A percentile compares a stretch with the other conserved stretches of the same genome.
These are phyloP conservation scores for Nothophaeocryptopus gaeumannii DNA, from an alignment of 2,329 filamentous ascomycete species.

Conservation along the genomic window DNA sequence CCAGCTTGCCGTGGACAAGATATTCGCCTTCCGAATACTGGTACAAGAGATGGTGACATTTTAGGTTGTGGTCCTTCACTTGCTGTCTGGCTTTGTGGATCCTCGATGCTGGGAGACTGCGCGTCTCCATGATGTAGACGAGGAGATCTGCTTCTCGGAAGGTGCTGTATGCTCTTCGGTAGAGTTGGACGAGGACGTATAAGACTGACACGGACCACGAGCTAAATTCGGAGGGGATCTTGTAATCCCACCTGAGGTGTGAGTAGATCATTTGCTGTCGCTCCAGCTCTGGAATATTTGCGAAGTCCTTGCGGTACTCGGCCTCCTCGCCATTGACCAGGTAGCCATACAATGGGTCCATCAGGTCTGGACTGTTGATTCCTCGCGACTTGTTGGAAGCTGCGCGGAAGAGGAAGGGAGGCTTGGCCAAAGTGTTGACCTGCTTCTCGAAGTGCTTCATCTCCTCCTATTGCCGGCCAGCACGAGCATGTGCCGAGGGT, in stretches of 20 bases:
- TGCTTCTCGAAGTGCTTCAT: too few relatives aligned
- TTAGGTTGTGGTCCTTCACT: not conserved
- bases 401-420: conserved; percentile 7
- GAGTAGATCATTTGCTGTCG: not conserved
- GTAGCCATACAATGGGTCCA: conserved; percentile 6
- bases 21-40: conserved; percentile 5
- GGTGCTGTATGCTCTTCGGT: not conserved
- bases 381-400: conserved; percentile 11
- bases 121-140: conserved; percentile 16
- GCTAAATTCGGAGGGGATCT: conserved; percentile 10
- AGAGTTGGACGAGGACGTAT: conserved; percentile 8
- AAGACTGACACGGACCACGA: conserved; percentile 13
- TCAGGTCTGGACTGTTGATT: conserved; percentile 2
- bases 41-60: too few relatives aligned
- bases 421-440: not conserved
- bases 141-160: conserved; percentile 2
- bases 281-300: not conserved
- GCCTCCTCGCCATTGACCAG: not conserved
- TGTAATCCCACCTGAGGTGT: conserved; percentile 6
- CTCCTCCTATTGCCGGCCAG: too few relatives aligned
- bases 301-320: conserved; percentile 2
- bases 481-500: too few relatives aligned
- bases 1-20: conserved; percentile 11
- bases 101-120: not conserved
- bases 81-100: conserved; percentile 7